Base-by-base conservation (phyloP, 164 flowering plant genomes). In the Santalum album region DNA sequence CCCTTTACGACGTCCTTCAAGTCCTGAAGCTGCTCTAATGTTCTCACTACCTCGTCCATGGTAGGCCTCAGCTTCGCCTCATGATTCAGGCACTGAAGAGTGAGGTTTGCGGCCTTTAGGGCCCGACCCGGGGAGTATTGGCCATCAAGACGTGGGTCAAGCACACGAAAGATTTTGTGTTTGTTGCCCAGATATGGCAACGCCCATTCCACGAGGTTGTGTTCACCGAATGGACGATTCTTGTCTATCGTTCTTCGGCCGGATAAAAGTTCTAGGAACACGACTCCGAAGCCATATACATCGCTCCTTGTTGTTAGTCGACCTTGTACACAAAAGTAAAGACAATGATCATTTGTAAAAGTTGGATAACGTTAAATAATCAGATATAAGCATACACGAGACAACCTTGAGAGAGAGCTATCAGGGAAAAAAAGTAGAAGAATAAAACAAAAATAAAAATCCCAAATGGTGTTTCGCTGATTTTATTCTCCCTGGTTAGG, bases 181-280 rank as follows among this genome's bases (percentile, higher is more conserved):
- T 14, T 23, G 23, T 46, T 23, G 12, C 50, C 50, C 23, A 46
- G 23, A 20, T 7, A 23, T n/a, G 50, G 50, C 18, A 9, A 6
- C 9, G 50, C 50, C 50, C 50, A 46, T 16, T 46, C 50, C 2
- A 46, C 50, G 4, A 46, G 50, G 50, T 46, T 46, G 25, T 46
- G 50, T 12, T 46, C 50, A 0, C 50, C 50, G 23, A 20, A 20
- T 20, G 50, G 50, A 7, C 50, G 23, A 22, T 46, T 46, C 25
- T 46, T 46, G 50, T 46, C 50, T 23, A 46, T 46, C 18, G 50
- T 20, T n/a, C 50, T 9, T 6, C 50, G 50, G 12, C 50, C 50
- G 7, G 50, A 20, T 16, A 46, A 10, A 6, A 46, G 10, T 46
- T 46, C 50, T 19, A 46, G 50, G 12, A 46, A 14, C 15, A 46